Conservation (phyloP, 352 stramenopile genomes). For the Phytophthora sansomeana region DNA sequence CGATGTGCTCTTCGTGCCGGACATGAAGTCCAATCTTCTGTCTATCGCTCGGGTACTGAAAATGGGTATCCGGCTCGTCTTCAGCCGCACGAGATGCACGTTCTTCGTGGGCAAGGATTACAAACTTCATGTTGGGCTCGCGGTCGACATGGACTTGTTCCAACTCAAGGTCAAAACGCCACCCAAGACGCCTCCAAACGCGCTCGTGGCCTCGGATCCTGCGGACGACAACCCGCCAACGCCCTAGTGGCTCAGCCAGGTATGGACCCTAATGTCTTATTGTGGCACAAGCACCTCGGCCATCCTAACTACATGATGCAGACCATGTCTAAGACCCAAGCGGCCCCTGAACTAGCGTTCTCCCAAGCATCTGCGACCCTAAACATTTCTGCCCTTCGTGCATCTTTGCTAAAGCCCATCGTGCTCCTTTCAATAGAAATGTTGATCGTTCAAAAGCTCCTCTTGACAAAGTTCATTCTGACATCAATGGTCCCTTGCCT, state of each 20-base stretch:
- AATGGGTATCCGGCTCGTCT: too few relatives aligned
- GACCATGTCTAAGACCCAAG: conserved; percentile 15
- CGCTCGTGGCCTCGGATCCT: not conserved
- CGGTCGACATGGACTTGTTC: conserved; percentile 1
- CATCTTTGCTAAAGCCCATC: conserved; percentile 15
- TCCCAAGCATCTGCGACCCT: conserved; percentile 3
- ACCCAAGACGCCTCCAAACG: conserved; percentile 1
- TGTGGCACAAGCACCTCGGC: conserved; percentile 13
- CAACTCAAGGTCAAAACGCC: conserved; percentile 2
- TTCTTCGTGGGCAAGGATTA: too few relatives aligned
- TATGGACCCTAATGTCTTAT: conserved; percentile 14
- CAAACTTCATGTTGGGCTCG: not conserved
- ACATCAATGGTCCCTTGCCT: conserved; percentile 9
- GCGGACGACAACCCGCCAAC: conserved; percentile 2
- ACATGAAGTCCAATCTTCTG: conserved; percentile 26
- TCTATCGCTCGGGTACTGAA: too few relatives aligned
- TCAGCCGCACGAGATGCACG: too few relatives aligned
- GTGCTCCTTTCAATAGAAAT: conserved; percentile 16
- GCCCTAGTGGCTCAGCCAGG: conserved; percentile 12
- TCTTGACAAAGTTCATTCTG: conserved; percentile 5
- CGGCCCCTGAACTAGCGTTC: conserved; percentile 9
- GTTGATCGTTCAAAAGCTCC: conserved; percentile 5
- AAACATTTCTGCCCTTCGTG: conserved; percentile 13
- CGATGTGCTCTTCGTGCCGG: conserved; percentile 6
- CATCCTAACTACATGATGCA: conserved; percentile 26